Percentiles rank a stretch among this genome's conserved stretches.
phyloP scores from a whole-genome alignment of 2,329 filamentous ascomycete genomes.

The Fusarium camptoceras region DNA sequence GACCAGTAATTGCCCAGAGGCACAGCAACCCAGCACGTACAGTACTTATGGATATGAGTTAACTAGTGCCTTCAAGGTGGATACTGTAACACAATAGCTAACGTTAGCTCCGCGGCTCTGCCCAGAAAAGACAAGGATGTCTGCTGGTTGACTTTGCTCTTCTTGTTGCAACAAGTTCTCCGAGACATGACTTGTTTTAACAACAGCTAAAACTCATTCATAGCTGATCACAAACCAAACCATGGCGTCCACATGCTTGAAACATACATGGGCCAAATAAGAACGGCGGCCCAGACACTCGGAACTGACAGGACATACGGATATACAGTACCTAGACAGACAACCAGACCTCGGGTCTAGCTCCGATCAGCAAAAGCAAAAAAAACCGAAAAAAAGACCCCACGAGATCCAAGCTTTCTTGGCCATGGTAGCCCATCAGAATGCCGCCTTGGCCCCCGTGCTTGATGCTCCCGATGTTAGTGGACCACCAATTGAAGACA shows the following conservation, averaged over 20 bases:
- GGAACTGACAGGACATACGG: constrained; percentile 6
- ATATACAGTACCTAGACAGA: neutral
- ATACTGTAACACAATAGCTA: constrained; percentile 6
- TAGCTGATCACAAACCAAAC: constrained; percentile 9
- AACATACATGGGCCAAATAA: constrained; percentile 7
- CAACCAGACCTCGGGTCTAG: constrained; percentile 22
- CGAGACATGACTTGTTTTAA: constrained; percentile 2
- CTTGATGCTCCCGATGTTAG: constrained; percentile 46
- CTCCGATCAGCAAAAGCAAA: constrained; percentile 1
- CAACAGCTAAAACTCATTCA: neutral
- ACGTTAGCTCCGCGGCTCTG: constrained; percentile 13
- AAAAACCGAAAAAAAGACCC: constrained; percentile 17
- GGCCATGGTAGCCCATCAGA: constrained; percentile 48
- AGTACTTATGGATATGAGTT: neutral
- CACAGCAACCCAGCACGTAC: neutral
- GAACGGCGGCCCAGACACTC: constrained; percentile 25
- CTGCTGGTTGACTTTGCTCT: neutral
- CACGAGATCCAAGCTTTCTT: constrained; percentile 24
- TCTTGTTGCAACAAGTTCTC: constrained; percentile 1
- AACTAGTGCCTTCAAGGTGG: constrained; percentile 3
- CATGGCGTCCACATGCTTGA: neutral
- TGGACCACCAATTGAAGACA: constrained; percentile 49
- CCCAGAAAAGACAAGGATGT: constrained; percentile 2
- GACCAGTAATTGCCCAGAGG: neutral
- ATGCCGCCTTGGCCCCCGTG: constrained; percentile 48